These are phyloP conservation scores for Podospora didyma DNA, from an alignment of 495 filamentous ascomycete genomes.

Conservation along the genomic window DNA sequence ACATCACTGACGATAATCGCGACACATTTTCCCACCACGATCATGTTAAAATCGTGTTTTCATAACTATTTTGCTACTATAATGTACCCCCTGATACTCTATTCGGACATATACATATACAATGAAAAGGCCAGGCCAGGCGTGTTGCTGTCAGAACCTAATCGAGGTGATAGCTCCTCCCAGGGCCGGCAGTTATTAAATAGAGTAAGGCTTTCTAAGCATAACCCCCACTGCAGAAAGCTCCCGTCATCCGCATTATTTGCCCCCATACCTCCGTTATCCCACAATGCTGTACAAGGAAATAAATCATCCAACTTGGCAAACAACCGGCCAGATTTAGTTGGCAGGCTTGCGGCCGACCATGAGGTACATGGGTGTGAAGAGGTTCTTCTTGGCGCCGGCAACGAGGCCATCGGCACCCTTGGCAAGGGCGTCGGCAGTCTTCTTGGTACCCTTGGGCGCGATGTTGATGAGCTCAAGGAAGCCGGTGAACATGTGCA, in stretches of 20 bases:
- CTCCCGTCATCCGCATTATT: constrained; percentile 22
- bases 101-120: constrained; percentile 1
- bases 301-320: constrained; percentile 6
- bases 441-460: constrained; percentile 88
- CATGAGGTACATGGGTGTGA: constrained; percentile 99
- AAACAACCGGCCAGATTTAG: constrained; percentile 12
- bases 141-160: constrained; percentile 11
- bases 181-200: constrained; percentile 14
- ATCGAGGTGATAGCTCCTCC: constrained; percentile 4
- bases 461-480: constrained; percentile 73
- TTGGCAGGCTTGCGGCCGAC: constrained; percentile 80
- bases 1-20: no score
- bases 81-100: background rate
- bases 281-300: constrained; percentile 16
- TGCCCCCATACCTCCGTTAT: constrained; percentile 8
- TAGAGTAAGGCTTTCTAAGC: background rate
- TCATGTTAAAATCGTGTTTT: no score
- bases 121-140: background rate
- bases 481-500: constrained; percentile 75
- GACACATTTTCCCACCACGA: no score
- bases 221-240: background rate
- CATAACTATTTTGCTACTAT: no score
- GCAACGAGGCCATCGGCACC: constrained; percentile 87
- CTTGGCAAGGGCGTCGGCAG: constrained; percentile 78
- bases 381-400: constrained; percentile 87